Conservation (phyloP, 2,329 filamentous ascomycete species). For the Fusarium transvaalense region DNA sequence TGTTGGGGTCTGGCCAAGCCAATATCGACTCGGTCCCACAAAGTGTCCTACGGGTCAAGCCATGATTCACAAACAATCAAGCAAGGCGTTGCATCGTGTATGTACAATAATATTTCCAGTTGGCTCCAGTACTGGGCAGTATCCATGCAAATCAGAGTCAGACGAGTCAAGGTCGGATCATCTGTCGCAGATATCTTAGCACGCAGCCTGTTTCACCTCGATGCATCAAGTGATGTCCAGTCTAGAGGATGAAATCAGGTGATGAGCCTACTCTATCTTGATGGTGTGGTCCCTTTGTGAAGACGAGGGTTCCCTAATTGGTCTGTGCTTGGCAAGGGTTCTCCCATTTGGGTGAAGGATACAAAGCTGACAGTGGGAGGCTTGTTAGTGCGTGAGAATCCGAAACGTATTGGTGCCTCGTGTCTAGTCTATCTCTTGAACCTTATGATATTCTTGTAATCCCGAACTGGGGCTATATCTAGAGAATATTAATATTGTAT, state of each 20-base stretch:
- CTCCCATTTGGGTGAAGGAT: constrained; percentile 29
- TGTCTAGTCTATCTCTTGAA: not conserved
- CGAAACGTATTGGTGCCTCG: constrained; percentile 1
- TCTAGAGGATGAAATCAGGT: constrained; percentile 35
- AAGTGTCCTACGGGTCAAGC: not conserved
- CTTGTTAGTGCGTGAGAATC: not conserved
- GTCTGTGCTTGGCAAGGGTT: constrained; percentile 24
- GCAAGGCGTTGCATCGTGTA: too few relatives aligned
- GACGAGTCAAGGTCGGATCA: constrained; percentile 25
- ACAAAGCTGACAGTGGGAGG: constrained; percentile 18
- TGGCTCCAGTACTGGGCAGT: not conserved
- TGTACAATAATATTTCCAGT: too few relatives aligned
- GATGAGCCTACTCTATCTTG: constrained; percentile 26
- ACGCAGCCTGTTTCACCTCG: constrained; percentile 40
- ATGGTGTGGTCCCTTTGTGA: constrained; percentile 22
- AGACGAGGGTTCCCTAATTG: constrained; percentile 25
- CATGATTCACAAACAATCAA: constrained; percentile 16
- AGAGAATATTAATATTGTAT: not conserved
- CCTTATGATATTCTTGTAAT: not conserved
- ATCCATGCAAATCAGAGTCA: constrained; percentile 14
- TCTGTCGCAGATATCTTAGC: constrained; percentile 28
- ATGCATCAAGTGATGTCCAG: constrained; percentile 37
- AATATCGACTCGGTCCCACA: constrained; percentile 4
- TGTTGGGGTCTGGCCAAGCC: not conserved
- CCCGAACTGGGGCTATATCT: not conserved